Evolutionary conservation across 2,329 filamentous ascomycete species (phyloP), one percentile per base, ranked within the genome.

Genomic region (Alternaria ethzedia): DNA sequence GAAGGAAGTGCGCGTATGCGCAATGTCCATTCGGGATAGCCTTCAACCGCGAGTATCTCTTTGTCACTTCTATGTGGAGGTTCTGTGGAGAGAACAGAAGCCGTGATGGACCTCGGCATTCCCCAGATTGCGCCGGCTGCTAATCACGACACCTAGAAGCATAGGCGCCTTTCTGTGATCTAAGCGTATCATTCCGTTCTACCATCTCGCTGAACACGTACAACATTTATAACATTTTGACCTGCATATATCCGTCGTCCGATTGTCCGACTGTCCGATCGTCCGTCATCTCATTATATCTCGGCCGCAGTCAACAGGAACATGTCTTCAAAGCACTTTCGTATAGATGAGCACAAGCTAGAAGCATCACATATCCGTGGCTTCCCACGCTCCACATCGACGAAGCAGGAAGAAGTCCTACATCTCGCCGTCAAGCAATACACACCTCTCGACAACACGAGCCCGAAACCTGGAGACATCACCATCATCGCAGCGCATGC

Each of bases 401-500:
- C 86, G 59, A 87, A 87, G 12, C 91, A 96, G 71, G 91, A 97
- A 68, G 91, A 95, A 64, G 84, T 87, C 6, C 84, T 97, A 4
- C 81, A 89, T 57, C 81, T 97, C 6, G 88, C 89, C 9, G 86
- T 97, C 57, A 97, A 97, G 83, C 93, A 97, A 77, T 98, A 98
- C 77, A 91, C 87, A 0, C 94, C 94, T 2, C 83, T 88, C 59
- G 86, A 90, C 74, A 94, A 94, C 71, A 85, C 83, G 0, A 80
- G 83, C 23, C 91, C 93, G 0, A 84, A 88, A 66, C 87, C 88
- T 1, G 92, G 92, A 32, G 92, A 96, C 79, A 83, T 97, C 9
- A 97, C 93, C 20, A 89, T 98, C 62, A 89, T 98, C 59, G 93
- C 87, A 11, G 90, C 91, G 5, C 94, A 97, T 81, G 95, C 93